Evolutionary conservation across 1,139 yeast species (phyloP).

Genomic region (Eremothecium coryli): DNA sequence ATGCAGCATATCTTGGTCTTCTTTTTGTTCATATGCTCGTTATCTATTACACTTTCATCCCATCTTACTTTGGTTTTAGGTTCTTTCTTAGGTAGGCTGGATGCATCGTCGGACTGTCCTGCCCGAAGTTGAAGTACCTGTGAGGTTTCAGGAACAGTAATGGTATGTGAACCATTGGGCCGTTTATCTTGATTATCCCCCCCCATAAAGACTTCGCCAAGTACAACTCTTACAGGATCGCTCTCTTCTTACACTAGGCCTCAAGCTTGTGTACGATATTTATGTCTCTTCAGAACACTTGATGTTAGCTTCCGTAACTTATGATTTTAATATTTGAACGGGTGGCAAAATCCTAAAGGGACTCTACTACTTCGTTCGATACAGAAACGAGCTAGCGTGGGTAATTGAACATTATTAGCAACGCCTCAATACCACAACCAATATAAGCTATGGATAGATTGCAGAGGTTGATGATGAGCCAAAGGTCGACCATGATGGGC

Average conservation of each 20-base stretch:
- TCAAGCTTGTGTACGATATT: too few relatives aligned
- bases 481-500: conserved; percentile 51
- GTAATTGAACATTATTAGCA: too few relatives aligned
- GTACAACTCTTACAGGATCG: too few relatives aligned
- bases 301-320: too few relatives aligned
- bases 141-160: conserved; percentile 14
- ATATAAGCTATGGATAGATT: conserved; percentile 66
- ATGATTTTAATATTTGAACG: too few relatives aligned
- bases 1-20: conserved; percentile 94
- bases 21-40: conserved; percentile 78
- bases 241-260: too few relatives aligned
- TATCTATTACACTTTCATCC: conserved; percentile 81
- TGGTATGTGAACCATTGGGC: conserved; percentile 16
- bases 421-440: too few relatives aligned
- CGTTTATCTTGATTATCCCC: conserved; percentile 1
- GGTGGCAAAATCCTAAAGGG: too few relatives aligned
- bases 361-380: too few relatives aligned
- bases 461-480: conserved; percentile 55
- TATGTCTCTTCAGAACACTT: too few relatives aligned
- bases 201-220: not conserved
- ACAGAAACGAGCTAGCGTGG: too few relatives aligned
- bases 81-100: conserved; percentile 4
- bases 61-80: conserved; percentile 54
- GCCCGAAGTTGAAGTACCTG: conserved; percentile 23
- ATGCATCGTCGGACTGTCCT: conserved; percentile 4